Percentiles rank a stretch among this genome's conserved stretches.
Evolutionary conservation across 768 basidiomycete genomes (phyloP).

Genomic region (Auriscalpium orientale): DNA sequence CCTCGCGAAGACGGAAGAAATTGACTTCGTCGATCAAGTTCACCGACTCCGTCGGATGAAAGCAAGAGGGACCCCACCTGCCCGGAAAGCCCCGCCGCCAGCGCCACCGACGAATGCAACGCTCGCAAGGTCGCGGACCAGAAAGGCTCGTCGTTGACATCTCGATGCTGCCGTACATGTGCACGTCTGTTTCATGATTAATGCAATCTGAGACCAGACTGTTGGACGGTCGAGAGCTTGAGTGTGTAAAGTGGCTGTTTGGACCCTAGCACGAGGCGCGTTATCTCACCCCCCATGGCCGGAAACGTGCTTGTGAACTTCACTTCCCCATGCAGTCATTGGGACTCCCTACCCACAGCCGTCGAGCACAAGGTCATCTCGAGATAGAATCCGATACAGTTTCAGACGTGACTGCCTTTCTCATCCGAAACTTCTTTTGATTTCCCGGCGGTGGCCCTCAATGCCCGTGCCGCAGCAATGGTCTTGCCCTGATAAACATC

Average conservation of each 20-base stretch:
- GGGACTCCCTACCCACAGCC: not conserved
- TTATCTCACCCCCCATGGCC: not conserved
- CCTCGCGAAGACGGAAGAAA: slow-evolving; percentile 38
- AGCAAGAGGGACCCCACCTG: not conserved
- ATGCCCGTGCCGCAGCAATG: not conserved
- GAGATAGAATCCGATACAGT: not conserved
- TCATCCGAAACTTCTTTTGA: not conserved
- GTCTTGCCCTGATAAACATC: not conserved
- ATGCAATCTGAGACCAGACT: no score
- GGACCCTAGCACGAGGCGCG: not conserved
- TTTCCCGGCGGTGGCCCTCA: not conserved
- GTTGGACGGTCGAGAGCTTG: no score
- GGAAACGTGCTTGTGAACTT: not conserved
- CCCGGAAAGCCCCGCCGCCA: slow-evolving; percentile 7
- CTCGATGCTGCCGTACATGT: no score
- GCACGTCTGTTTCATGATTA: no score
- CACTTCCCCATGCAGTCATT: not conserved
- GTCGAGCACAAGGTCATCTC: not conserved
- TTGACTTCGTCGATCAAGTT: slow-evolving; percentile 66
- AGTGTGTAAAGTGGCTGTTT: no score
- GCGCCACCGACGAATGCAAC: not conserved
- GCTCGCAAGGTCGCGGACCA: not conserved
- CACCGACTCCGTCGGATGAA: slow-evolving; percentile 28
- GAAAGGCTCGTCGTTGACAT: no score
- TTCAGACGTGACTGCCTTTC: not conserved